Base-by-base conservation (phyloP, 306 rosid species). In the Ormosia semicastrata region DNA sequence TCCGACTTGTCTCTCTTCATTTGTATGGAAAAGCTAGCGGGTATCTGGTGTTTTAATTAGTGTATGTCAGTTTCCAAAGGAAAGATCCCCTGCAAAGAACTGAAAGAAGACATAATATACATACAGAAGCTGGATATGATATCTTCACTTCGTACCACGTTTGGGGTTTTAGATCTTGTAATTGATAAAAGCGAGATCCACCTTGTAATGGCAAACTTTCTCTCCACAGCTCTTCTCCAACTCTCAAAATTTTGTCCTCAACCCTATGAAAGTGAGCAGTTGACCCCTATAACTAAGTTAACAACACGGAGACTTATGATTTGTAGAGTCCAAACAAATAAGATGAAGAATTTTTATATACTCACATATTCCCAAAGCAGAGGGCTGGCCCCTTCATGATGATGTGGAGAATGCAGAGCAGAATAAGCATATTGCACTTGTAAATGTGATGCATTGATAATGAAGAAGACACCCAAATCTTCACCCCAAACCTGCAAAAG, bases 61-160 rank as follows among this genome's bases (percentile, higher is more conserved):
- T 30, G 36, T 67, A 37, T 77, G 85, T 81, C 73, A 59, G 73
- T 78, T 73, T 78, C 71, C 77, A 83, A 13, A 83, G 78, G 76
- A 75, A 85, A 49, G 50, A 57, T 82, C 47, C 24, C 4, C 50
- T 41, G 64, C 73, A 77, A 78, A 47, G 3, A 83, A 84, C 84
- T 40, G 58, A 49, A 50, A 52, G 17, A 85, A 83, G 82, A 82
- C 82, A 24, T 32, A 73, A 73, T 78, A 82, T 79, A 89, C 97
- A 86, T 93, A 95, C 99, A 77, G 97, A 89, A 82, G 98, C 94
- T n/a, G 99, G 99, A 80, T 92, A 92, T 67, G 98, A 95, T 90
- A 95, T 93, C 97, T 92, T 92, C 93, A 92, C 99, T 93, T 95
- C 99, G 70, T 93, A 95, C 97, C 93, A 88, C 59, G 73, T 84